A percentile compares a stretch with the other conserved stretches of the same genome.
Conservation (phyloP, 1,139 yeast genomes). For the Kodamaea ohmeri region DNA sequence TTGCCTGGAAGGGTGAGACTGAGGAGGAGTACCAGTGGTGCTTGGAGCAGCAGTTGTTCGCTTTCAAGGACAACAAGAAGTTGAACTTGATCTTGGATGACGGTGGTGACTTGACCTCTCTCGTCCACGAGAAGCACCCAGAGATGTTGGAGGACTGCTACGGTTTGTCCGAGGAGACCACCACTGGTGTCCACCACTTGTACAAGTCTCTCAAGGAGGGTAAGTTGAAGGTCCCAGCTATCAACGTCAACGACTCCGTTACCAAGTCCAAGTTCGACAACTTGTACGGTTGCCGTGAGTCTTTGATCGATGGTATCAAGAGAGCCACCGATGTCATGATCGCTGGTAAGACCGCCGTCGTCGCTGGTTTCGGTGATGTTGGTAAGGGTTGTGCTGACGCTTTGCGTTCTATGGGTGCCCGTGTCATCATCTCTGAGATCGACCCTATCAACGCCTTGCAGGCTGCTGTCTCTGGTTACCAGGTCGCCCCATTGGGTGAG, state of each 20-base stretch:
- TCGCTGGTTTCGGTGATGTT: conserved; percentile 99
- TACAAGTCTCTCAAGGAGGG: conserved; percentile 94
- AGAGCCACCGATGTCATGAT: conserved; percentile 99
- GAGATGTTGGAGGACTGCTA: conserved; percentile 93
- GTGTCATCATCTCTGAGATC: conserved; percentile 95
- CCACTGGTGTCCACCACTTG: conserved; percentile 99
- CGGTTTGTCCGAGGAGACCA: conserved; percentile 99
- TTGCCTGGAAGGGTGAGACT: conserved; percentile 99
- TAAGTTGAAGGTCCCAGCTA: conserved; percentile 96
- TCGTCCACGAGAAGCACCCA: conserved; percentile 98
- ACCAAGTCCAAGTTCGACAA: conserved; percentile 99
- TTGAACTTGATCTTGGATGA: conserved; percentile 98
- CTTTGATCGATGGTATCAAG: conserved; percentile 97
- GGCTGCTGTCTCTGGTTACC: conserved; percentile 99
- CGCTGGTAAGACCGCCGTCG: conserved; percentile 99
- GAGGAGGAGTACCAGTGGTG: conserved; percentile 99
- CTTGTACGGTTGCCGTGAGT: conserved; percentile 99
- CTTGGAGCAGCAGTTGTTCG: conserved; percentile 97
- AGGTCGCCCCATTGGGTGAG: conserved; percentile 94
- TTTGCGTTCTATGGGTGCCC: conserved; percentile 98
- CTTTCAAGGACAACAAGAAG: conserved; percentile 95
- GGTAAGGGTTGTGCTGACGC: conserved; percentile 99
- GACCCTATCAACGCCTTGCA: conserved; percentile 99
- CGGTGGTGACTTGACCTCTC: conserved; percentile 98
- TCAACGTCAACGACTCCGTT: conserved; percentile 98